Evolutionary conservation across 2,329 filamentous ascomycete genomes (phyloP), one percentile per base, ranked within the genome.

Genomic region (Fusarium sp.): DNA sequence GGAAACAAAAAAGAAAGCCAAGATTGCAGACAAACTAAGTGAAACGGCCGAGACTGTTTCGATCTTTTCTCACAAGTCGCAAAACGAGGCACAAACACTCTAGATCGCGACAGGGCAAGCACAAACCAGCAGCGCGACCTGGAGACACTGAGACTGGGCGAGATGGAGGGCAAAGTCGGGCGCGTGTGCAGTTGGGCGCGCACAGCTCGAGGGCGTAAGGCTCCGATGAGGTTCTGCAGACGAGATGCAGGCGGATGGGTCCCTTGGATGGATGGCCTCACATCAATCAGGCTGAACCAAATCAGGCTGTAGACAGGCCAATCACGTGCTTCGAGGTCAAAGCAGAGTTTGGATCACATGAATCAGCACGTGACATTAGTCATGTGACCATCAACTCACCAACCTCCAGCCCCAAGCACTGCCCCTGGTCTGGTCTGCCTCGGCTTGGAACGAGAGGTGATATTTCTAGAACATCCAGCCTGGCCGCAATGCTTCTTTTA

Each of bases 101-200:
- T 51, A 59, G 57, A 75, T 64, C 49, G 71, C 60, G 66, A 70
- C 42, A 53, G 66, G 44, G 60, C 61, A 71, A 64, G 46, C 67
- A 67, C 67, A 73, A 75, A 75, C 71, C 66, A 70, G 63, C 38
- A 74, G 68, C 67, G 73, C 73, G 68, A 70, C 67, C 60, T 66
- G 55, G 55, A 62, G 63, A 69, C 69, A 70, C 76, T 66, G 69
- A 60, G 65, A 57, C 69, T 56, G 64, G 70, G 69, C 72, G 69
- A 64, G 65, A 67, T 61, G 42, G 62, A 69, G 65, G 59, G 60
- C 64, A 73, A 33, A 62, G 65, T 75, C 63, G 74, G 75, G 75
- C 71, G 73, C 73, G 59, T 68, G 67, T 71, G 74, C 75, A 70
- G 74, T 78, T 78, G 75, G 76, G 76, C 76, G 72, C 75, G 66